Base-by-base conservation (phyloP, 148 eudicot species). In the Euryodendron excelsum region DNA sequence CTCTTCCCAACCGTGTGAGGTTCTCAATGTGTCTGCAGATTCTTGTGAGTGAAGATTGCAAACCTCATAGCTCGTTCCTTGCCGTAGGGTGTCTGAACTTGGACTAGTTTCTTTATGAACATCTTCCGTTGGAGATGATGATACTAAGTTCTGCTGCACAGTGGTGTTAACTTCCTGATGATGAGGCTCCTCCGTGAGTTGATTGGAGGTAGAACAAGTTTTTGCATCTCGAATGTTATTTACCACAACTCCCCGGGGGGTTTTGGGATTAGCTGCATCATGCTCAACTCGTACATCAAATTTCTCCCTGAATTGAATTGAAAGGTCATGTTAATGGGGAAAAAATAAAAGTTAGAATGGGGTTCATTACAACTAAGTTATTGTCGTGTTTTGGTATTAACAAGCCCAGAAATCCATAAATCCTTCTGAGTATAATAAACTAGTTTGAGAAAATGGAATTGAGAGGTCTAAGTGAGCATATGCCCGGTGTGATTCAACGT, bases 301-400 rank as follows among this genome's bases (percentile, higher is more conserved):
- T 67, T 39, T 67, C 72, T 67, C 72, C 90, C 96, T 93, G 82
- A 30, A 60, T 67, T 18, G 3, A 65, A 50, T 20, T 23, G 56
- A 25, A 37, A 76, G 25, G 34, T 72, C 67, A 34, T 65, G 41
- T 39, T 23, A 65, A n/a, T 36, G 60, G 17, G n/a, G n/a, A n/a
- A 44, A 64, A 37, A 37, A 11, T 31, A 44, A 25, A 75, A 44
- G 58, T 33, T 11, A 30, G 3, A 77, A 34, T 48, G 12, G 2
- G 55, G 15, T 62, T 61, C 5, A 25, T 5, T 1, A 37, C 67
- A 39, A 74, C 21, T 41, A 3, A 52, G 50, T 44, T 34, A 17
- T 52, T 37, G 1, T 41, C 33, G 17, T 10, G 1, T 73, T 36
- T 5, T 8, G 4, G 45, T 8, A 25, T 50, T n/a, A 52, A 6